Conservation (phyloP, 305 asterid genomes). For the Fraxinus xanthoxyloides region DNA sequence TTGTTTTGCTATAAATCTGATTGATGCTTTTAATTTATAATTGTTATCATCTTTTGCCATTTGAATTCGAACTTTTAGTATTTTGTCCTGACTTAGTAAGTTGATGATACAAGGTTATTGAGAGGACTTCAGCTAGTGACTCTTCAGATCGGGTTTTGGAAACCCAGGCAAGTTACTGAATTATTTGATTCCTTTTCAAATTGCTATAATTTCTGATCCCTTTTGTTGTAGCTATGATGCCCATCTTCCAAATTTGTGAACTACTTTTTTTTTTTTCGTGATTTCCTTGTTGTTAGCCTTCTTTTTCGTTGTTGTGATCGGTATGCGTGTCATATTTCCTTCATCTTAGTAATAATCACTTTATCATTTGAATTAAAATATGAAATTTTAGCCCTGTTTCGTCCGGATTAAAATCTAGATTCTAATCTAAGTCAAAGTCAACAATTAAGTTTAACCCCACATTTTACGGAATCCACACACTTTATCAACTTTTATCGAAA, state of each 20-base stretch:
- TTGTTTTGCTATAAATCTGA: not conserved
- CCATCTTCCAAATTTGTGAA: not conserved
- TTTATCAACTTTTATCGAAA: not conserved
- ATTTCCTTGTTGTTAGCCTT: not conserved
- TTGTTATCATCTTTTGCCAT: not conserved
- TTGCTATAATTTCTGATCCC: not conserved
- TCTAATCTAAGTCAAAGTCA: not conserved
- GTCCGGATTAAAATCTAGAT: not conserved
- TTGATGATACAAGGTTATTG: conserved; percentile 11
- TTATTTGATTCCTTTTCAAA: not conserved
- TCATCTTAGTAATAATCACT: not conserved
- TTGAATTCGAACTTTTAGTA: not conserved
- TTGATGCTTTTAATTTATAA: not conserved
- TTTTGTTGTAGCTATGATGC: not conserved
- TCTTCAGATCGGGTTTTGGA: conserved; percentile 12
- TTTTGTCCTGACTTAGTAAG: not conserved
- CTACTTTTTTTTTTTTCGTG: not conserved
- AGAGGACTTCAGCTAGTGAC: conserved; percentile 17
- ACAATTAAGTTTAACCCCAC: not conserved
- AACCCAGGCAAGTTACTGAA: conserved; percentile 17
- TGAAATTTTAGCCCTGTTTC: not conserved
- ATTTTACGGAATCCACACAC: not conserved
- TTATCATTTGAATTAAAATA: not conserved
- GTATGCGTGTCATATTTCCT: not conserved
- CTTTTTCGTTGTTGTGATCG: not conserved